A percentile compares a stretch with the other conserved stretches of the same genome.
Evolutionary conservation across 495 filamentous ascomycete genomes (phyloP).

Genomic region (Xylaria cubensis): DNA sequence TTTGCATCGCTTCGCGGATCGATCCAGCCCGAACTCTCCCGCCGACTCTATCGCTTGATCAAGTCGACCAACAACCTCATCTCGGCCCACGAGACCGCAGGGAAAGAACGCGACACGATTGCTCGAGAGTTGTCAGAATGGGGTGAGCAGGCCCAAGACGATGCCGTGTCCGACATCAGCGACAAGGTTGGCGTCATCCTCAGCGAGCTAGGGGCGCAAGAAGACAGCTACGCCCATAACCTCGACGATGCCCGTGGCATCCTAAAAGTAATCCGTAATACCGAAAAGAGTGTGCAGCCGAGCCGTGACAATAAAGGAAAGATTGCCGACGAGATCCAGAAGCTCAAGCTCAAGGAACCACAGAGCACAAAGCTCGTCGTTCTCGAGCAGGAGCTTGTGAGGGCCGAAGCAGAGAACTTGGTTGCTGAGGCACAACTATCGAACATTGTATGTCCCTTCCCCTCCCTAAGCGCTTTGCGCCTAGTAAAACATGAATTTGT

Average conservation of each 20-base stretch:
- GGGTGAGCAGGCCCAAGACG: constrained; percentile 89
- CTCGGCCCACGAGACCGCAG: constrained; percentile 79
- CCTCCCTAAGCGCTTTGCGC: background rate
- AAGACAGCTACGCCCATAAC: constrained; percentile 83
- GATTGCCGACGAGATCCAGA: constrained; percentile 87
- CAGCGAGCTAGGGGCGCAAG: constrained; percentile 89
- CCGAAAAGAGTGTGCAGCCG: constrained; percentile 91
- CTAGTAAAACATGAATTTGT: background rate
- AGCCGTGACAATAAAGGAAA: constrained; percentile 82
- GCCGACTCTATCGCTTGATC: constrained; percentile 85
- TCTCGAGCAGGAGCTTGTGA: constrained; percentile 93
- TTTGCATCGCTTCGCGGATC: constrained; percentile 82
- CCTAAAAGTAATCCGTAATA: constrained; percentile 91
- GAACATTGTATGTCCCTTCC: constrained; percentile 70
- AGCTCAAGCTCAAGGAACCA: constrained; percentile 88
- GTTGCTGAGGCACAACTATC: constrained; percentile 97
- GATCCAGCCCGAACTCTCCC: constrained; percentile 82
- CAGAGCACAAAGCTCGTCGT: constrained; percentile 73
- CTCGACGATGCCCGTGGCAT: constrained; percentile 81
- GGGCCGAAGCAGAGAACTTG: constrained; percentile 92
- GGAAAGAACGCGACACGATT: constrained; percentile 78
- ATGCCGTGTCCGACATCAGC: constrained; percentile 82
- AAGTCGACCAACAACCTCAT: constrained; percentile 90
- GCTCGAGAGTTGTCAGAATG: constrained; percentile 94
- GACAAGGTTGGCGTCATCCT: constrained; percentile 95